phyloP scores from a whole-genome alignment of 257 asterid species.

The Solanum dulcamara region DNA sequence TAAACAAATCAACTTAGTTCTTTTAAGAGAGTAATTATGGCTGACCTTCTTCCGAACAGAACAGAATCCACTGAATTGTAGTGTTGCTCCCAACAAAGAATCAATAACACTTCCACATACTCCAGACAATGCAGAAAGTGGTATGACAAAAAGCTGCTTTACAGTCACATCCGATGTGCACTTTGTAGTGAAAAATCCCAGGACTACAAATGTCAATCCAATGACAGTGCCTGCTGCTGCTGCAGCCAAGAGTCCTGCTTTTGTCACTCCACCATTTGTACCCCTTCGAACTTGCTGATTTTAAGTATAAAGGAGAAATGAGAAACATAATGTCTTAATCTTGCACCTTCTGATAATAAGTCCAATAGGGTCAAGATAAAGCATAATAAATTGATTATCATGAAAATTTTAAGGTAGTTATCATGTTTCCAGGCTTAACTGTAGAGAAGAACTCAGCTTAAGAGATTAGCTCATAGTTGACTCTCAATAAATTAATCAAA shows the following conservation, averaged over 20 bases:
- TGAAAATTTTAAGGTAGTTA: not conserved
- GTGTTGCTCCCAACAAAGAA: conserved; percentile 89
- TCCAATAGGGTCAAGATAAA: not conserved
- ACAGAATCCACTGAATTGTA: conserved; percentile 91
- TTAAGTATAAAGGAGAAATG: not conserved
- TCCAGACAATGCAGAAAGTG: conserved; percentile 77
- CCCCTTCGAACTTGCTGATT: conserved; percentile 84
- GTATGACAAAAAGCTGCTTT: conserved; percentile 68
- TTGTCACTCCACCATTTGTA: conserved; percentile 92
- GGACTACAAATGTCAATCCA: conserved; percentile 54
- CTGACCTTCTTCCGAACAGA: conserved; percentile 81
- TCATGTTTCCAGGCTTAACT: not conserved
- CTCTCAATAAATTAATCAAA: not conserved
- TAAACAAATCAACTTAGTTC: not conserved
- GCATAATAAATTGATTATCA: not conserved
- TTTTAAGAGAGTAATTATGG: not conserved
- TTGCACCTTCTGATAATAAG: not conserved
- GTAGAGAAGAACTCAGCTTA: not conserved
- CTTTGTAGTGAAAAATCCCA: conserved; percentile 57
- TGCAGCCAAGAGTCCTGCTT: conserved; percentile 78
- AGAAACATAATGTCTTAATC: not conserved
- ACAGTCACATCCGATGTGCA: conserved; percentile 41
- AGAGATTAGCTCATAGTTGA: not conserved
- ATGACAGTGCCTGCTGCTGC: conserved; percentile 70
- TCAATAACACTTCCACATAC: conserved; percentile 74